Evolutionary conservation across 139 green algal species (phyloP).

Genomic region (Desmodesmus armatus): DNA sequence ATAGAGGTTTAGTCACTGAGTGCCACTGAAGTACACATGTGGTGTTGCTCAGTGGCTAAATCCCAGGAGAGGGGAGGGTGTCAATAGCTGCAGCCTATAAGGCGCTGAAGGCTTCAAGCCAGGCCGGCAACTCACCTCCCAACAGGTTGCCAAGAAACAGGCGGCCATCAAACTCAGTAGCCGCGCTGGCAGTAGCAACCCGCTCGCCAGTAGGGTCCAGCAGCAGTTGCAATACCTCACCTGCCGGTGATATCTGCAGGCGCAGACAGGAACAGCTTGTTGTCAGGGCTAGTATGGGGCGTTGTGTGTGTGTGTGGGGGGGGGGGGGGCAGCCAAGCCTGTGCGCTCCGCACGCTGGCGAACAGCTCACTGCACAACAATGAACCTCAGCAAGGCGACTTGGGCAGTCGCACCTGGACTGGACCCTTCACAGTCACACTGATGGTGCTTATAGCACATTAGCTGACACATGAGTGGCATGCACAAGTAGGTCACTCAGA

Average conservation of each 20-base stretch:
- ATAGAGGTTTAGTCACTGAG: too few relatives aligned
- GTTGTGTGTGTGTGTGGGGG: background rate
- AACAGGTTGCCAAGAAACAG: constrained; percentile 33
- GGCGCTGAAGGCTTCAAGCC: background rate
- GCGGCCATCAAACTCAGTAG: constrained; percentile 4
- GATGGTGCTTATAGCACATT: background rate
- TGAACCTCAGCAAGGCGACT: background rate
- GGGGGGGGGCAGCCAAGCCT: background rate
- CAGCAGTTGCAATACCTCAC: constrained; percentile 14
- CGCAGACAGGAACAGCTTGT: background rate
- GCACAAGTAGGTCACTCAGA: too few relatives aligned
- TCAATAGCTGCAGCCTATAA: background rate
- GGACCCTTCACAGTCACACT: background rate
- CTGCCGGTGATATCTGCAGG: background rate
- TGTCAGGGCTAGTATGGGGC: background rate
- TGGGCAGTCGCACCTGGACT: background rate
- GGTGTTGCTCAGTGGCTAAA: background rate
- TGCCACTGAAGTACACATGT: background rate
- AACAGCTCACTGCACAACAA: background rate
- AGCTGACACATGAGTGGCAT: too few relatives aligned
- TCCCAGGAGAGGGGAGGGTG: background rate
- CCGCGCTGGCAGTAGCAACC: constrained; percentile 24
- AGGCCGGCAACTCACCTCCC: constrained; percentile 6
- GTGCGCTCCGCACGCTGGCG: too few relatives aligned
- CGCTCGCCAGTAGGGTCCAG: constrained; percentile 14